A percentile compares a stretch with the other conserved stretches of the same genome.
These are phyloP conservation scores for Claviceps maximensis DNA, from an alignment of 2,329 filamentous ascomycete genomes.

Conservation along the genomic window DNA sequence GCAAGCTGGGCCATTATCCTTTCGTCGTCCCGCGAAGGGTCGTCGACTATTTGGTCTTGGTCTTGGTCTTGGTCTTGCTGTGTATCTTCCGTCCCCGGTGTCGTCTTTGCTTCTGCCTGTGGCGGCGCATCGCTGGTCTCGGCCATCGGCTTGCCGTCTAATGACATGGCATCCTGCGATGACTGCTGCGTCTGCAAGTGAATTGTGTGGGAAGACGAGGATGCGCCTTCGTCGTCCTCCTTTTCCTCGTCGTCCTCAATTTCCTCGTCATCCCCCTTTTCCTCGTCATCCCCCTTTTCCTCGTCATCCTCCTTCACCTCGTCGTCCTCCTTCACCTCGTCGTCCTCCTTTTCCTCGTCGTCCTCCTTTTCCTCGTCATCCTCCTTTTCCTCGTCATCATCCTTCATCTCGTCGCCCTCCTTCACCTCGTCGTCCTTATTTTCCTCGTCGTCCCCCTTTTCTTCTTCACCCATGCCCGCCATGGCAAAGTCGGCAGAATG, in stretches of 20 bases:
- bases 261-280: neutral
- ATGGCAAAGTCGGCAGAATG: conserved; percentile 31
- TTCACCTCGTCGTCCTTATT: conserved; percentile 7
- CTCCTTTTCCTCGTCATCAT: too few species aligned
- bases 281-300: conserved; percentile 8
- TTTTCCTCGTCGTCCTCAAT: conserved; percentile 7
- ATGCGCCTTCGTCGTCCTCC: neutral
- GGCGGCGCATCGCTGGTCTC: neutral
- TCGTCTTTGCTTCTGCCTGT: neutral
- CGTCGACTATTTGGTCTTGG: neutral
- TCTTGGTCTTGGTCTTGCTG: too few species aligned
- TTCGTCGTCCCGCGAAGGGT: neutral
- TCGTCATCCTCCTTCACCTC: too few species aligned
- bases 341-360: conserved; percentile 6
- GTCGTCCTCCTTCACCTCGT: neutral
- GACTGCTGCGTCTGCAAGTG: conserved; percentile 1
- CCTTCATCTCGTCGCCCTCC: neutral
- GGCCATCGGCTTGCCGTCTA: conserved; percentile 2
- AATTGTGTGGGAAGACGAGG: neutral
- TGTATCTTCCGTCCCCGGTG: neutral
- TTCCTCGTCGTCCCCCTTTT: neutral
- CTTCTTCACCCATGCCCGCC: conserved; percentile 16
- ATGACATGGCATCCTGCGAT: conserved; percentile 7
- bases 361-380: conserved; percentile 4
- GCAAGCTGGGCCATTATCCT: neutral